Conservation (phyloP, 441 rosid genomes). For the Erodium trifolium region DNA sequence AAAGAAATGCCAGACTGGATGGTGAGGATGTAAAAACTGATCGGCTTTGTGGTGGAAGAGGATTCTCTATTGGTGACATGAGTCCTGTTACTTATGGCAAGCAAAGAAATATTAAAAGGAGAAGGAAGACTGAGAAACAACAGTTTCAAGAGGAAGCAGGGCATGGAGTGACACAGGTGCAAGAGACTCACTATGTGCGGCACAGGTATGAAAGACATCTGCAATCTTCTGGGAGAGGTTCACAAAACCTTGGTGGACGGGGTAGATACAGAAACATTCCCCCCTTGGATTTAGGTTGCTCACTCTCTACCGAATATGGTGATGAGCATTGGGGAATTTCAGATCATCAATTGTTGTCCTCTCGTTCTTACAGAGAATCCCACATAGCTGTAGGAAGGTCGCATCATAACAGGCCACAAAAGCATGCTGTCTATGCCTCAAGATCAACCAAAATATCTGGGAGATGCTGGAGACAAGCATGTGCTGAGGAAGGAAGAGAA, state of each 20-base stretch:
- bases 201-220: slow-evolving; percentile 20
- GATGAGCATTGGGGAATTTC: slow-evolving; percentile 21
- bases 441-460: slow-evolving; percentile 17
- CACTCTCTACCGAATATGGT: slow-evolving; percentile 26
- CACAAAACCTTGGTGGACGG: slow-evolving; percentile 26
- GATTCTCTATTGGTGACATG: slow-evolving; percentile 20
- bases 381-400: slow-evolving; percentile 23
- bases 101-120: slow-evolving; percentile 23
- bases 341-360: slow-evolving; percentile 22
- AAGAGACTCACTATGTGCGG: slow-evolving; percentile 24
- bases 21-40: slow-evolving; percentile 25
- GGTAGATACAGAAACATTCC: slow-evolving; percentile 21
- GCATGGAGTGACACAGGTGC: slow-evolving; percentile 23
- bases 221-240: slow-evolving; percentile 28
- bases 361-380: slow-evolving; percentile 24
- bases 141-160: slow-evolving; percentile 22
- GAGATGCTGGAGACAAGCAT: slow-evolving; percentile 20
- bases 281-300: slow-evolving; percentile 28
- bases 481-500: slow-evolving; percentile 26
- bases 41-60: slow-evolving; percentile 20
- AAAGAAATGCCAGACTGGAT: slow-evolving; percentile 20
- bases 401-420: slow-evolving; percentile 20
- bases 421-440: slow-evolving; percentile 23
- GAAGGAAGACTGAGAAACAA: slow-evolving; percentile 24
- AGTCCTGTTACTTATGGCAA: slow-evolving; percentile 21